A percentile compares a stretch with the other conserved stretches of the same genome.
These are phyloP conservation scores for Kwoniella dejecticola DNA, from an alignment of 768 basidiomycete species.

Conservation along the genomic window DNA sequence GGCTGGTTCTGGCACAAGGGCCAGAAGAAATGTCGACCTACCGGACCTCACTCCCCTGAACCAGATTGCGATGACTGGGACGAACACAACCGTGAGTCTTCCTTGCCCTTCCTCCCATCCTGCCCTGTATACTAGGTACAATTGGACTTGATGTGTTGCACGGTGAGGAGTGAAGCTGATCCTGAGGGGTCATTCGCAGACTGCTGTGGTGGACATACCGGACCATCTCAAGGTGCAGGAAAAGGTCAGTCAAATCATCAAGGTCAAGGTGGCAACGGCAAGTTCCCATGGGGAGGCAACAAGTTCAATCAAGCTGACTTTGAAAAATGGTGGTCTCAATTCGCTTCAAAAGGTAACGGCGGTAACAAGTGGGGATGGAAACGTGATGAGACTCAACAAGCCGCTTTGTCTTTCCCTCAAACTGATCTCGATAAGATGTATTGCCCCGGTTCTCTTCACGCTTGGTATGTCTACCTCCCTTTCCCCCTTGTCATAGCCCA, in stretches of 20 bases:
- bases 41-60: constrained; percentile 28
- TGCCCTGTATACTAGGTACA: neutral
- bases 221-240: constrained; percentile 9
- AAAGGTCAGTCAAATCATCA: constrained; percentile 1
- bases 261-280: constrained; percentile 12
- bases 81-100: constrained; percentile 29
- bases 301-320: constrained; percentile 21
- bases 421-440: constrained; percentile 48
- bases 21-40: constrained; percentile 14
- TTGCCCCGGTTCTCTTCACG: constrained; percentile 50
- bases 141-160: too few relatives aligned
- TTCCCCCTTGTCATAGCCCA: too few relatives aligned
- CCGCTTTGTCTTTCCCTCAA: constrained; percentile 27
- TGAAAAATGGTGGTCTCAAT: constrained; percentile 14
- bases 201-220: constrained; percentile 23
- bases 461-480: constrained; percentile 39
- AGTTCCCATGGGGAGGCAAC: constrained; percentile 16
- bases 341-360: neutral
- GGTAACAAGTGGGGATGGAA: constrained; percentile 16
- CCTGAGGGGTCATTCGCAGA: too few relatives aligned
- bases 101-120: neutral
- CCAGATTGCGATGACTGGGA: constrained; percentile 46
- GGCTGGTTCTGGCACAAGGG: constrained; percentile 28
- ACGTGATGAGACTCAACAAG: constrained; percentile 25
- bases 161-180: too few relatives aligned